Conservation (phyloP, 768 basidiomycete genomes). For the Clitopilus passeckerianus region DNA sequence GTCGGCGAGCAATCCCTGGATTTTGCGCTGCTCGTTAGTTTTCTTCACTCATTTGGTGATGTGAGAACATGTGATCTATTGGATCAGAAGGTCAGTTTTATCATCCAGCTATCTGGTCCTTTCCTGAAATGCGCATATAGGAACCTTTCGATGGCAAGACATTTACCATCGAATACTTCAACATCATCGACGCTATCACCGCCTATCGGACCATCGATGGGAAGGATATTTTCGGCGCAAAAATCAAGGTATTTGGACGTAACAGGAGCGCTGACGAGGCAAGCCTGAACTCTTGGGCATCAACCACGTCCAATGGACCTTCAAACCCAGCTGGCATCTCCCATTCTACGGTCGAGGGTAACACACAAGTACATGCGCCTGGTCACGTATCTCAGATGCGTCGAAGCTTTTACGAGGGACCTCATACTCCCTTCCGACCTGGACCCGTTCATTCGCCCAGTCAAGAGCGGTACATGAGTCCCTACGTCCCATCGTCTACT, state of each 20-base stretch:
- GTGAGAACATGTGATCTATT: conserved; percentile 21
- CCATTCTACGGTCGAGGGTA: not conserved
- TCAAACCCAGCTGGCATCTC: not conserved
- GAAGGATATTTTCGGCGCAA: conserved; percentile 46
- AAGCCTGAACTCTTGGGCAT: not conserved
- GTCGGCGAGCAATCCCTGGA: conserved; percentile 12
- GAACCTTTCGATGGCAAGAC: conserved; percentile 20
- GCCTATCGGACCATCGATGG: conserved; percentile 50
- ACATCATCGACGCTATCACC: conserved; percentile 49
- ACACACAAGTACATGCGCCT: conserved; percentile 18
- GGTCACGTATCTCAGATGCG: conserved; percentile 29
- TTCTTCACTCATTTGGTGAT: conserved; percentile 30
- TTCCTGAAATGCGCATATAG: not conserved
- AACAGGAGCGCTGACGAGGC: conserved; percentile 4
- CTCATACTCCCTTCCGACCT: not conserved
- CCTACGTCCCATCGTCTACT: not conserved
- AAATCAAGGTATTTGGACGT: conserved; percentile 37
- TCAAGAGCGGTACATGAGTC: not conserved
- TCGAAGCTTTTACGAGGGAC: not conserved
- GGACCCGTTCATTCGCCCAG: not conserved
- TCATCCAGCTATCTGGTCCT: not conserved
- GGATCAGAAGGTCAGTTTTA: conserved; percentile 12
- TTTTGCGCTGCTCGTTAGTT: conserved; percentile 20
- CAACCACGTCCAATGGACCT: not conserved
- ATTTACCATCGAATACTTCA: conserved; percentile 65